Evolutionary conservation across 2,329 filamentous ascomycete genomes (phyloP).

Genomic region (Stachybotrys chlorohalonatus): DNA sequence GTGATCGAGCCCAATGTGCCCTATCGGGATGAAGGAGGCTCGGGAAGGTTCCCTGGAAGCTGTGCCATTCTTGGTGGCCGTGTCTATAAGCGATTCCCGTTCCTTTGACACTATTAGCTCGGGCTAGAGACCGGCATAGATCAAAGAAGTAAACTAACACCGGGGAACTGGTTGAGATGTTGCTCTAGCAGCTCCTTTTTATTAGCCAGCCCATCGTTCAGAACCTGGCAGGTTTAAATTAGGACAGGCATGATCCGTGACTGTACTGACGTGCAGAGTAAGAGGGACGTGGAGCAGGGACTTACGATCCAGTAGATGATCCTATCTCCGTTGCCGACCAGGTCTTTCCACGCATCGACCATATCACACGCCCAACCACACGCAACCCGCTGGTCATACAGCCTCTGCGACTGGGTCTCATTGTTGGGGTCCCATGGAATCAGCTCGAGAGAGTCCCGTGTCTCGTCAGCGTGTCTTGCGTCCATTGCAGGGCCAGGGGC

Average conservation of each 20-base stretch:
- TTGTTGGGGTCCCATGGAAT: conserved; percentile 34
- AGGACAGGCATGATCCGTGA: too few relatives aligned
- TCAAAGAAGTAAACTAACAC: background rate
- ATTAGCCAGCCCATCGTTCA: background rate
- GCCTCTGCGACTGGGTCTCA: conserved; percentile 26
- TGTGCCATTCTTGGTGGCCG: conserved; percentile 18
- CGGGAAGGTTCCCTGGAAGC: conserved; percentile 18
- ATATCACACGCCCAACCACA: conserved; percentile 34
- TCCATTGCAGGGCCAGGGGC: background rate
- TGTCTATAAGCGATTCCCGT: conserved; percentile 22
- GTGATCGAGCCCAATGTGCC: conserved; percentile 28
- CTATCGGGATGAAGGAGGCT: conserved; percentile 25
- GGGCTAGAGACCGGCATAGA: background rate
- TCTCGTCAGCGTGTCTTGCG: background rate
- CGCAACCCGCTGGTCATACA: conserved; percentile 32
- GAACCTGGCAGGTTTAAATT: background rate
- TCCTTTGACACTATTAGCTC: conserved; percentile 16
- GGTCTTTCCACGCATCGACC: conserved; percentile 24
- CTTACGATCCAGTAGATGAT: conserved; percentile 32
- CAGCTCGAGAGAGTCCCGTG: conserved; percentile 18
- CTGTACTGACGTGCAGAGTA: background rate
- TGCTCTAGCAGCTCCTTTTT: background rate
- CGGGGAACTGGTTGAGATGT: background rate
- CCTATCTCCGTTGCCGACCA: conserved; percentile 23
- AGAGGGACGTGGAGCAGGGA: conserved; percentile 1